phyloP scores from a whole-genome alignment of 192 early-diverging fungal genomes.

The Entomortierella parvispora region DNA sequence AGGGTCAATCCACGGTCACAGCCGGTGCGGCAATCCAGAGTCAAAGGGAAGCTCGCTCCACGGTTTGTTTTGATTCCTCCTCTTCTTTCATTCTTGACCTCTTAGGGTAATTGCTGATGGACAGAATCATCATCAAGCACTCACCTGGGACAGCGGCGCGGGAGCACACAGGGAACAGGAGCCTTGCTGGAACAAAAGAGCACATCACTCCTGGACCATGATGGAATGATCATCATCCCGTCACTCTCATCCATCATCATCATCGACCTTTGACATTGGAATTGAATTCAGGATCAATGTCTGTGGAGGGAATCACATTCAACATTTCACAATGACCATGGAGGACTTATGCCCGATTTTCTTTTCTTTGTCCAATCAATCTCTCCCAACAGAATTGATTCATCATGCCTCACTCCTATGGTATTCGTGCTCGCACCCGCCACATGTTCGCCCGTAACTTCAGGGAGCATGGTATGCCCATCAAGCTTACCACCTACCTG shows the following conservation, averaged over 20 bases:
- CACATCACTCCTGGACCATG: too few relatives aligned
- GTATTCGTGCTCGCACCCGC: conserved; percentile 97
- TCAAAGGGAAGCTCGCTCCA: background rate
- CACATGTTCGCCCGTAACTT: conserved; percentile 98
- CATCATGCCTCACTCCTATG: conserved; percentile 86
- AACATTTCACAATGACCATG: background rate
- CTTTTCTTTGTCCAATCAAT: conserved; percentile 8
- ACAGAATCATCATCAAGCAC: background rate
- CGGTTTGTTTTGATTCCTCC: conserved; percentile 42
- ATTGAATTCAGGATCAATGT: conserved; percentile 1
- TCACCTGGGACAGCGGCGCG: background rate
- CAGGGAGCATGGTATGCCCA: conserved; percentile 88
- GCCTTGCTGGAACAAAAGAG: background rate
- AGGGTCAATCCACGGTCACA: background rate
- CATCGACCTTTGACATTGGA: background rate
- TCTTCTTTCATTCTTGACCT: conserved; percentile 55
- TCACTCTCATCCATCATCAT: too few relatives aligned
- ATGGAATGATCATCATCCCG: too few relatives aligned
- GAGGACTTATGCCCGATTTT: conserved; percentile 23
- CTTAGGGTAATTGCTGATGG: conserved; percentile 41
- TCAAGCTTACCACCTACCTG: conserved; percentile 97
- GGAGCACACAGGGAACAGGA: background rate
- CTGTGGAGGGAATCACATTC: background rate
- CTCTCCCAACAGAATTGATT: conserved; percentile 44
- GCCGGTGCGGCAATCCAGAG: conserved; percentile 1